Evolutionary conservation across 2,329 filamentous ascomycete genomes (phyloP), one percentile per base, ranked within the genome.

Genomic region (Aspergillus nomiae): DNA sequence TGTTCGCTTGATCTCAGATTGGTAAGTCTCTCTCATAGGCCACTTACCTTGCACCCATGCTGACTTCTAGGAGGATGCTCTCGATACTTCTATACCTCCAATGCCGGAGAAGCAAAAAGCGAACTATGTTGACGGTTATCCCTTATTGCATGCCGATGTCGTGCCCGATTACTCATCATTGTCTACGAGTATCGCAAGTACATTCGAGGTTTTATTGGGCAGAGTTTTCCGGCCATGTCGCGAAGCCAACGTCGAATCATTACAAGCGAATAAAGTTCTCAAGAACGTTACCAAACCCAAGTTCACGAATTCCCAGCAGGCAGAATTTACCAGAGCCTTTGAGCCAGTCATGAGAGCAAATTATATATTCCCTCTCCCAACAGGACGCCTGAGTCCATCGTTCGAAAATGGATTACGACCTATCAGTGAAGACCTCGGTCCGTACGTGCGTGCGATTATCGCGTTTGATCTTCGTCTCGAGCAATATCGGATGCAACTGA

Each of bases 371-470:
- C 71, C 76, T 21, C 62, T 70, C 3, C 61, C 75, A 16, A 73
- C 71, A 26, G 77, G 76, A 12, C 77, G 77, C 16, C 69, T 76
- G 57, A 74, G 90, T 0, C 94, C 92, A 0, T 87, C 90, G 0
- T 92, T 97, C 67, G 92, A 97, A 70, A 87, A 91, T 50, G 87
- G 88, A 0, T 80, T 90, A 70, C 75, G 77, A 0, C 81, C 89
- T 24, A 87, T 97, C 36, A 84, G 86, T 0, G 80, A 89, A 14
- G 95, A 99, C 66, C 82, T 98, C 2, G 94, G 93, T 0, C 95
- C 96, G 0, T 98, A 92, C 75, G 86, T 98, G n/a, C 90, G 96
- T 12, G 84, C 85, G 43, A 98, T 99, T 63, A 88, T 94, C 2
- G 84, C 88, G 0, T 91, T 90, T 72, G 94, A 98, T 69, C 81